Conservation (phyloP, 2,329 filamentous ascomycete species). For the Ceratocystis destructans region DNA sequence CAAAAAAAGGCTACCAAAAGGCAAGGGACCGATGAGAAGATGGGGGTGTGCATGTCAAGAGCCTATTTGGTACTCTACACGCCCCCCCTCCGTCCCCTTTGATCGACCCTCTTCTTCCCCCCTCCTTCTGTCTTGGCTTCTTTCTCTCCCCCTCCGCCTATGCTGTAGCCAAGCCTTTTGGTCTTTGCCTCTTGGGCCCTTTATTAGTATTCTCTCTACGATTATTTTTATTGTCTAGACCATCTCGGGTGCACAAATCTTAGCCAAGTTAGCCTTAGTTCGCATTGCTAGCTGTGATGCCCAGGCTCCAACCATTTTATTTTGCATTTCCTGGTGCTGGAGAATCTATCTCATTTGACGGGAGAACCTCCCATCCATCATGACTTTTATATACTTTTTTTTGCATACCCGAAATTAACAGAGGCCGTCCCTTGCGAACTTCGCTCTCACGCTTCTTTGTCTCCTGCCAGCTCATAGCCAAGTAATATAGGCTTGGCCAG, state of each 20-base stretch:
- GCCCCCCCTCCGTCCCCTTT: neutral
- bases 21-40: neutral
- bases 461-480: neutral
- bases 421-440: neutral
- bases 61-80: neutral
- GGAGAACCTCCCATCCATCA: neutral
- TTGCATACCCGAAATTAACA: neutral
- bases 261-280: neutral
- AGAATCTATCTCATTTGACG: no score
- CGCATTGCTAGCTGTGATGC: neutral
- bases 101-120: neutral
- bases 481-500: constrained; percentile 7
- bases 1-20: constrained; percentile 4
- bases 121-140: constrained; percentile 6
- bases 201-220: neutral
- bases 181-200: neutral
- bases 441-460: no score
- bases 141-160: neutral
- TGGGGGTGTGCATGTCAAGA: neutral
- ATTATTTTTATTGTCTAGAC: neutral
- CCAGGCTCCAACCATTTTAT: neutral
- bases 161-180: neutral
- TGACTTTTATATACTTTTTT: no score
- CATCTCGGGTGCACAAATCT: neutral
- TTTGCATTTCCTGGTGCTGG: neutral